Conservation (phyloP, 495 filamentous ascomycete species). For the Thozetella sp. region DNA sequence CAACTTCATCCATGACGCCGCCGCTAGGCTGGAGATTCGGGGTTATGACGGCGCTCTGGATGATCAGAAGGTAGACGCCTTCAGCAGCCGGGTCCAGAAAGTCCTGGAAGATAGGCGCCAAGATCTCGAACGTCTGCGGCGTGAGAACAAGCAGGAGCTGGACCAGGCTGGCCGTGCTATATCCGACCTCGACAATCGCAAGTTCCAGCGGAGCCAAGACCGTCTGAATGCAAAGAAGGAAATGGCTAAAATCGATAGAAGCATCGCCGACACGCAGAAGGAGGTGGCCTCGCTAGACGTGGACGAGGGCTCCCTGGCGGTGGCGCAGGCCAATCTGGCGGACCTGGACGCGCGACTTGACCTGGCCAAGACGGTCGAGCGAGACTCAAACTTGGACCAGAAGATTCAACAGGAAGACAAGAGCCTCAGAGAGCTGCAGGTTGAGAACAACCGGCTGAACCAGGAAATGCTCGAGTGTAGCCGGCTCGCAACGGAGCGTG, state of each 20-base stretch:
- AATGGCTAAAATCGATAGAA: constrained; percentile 69
- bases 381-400: constrained; percentile 65
- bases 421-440: constrained; percentile 67
- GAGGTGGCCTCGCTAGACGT: constrained; percentile 70
- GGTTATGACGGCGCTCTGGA: constrained; percentile 81
- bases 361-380: constrained; percentile 61
- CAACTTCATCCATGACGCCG: constrained; percentile 74
- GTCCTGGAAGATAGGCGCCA: constrained; percentile 76
- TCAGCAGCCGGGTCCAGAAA: constrained; percentile 77
- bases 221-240: constrained; percentile 70
- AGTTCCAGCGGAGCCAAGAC: constrained; percentile 66
- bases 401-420: constrained; percentile 63
- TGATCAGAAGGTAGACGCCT: constrained; percentile 71
- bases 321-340: constrained; percentile 70
- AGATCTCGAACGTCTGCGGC: constrained; percentile 70
- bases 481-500: constrained; percentile 74
- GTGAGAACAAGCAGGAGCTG: constrained; percentile 70
- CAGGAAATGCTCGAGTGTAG: constrained; percentile 80
- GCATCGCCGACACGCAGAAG: constrained; percentile 59
- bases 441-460: constrained; percentile 66
- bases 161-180: constrained; percentile 66
- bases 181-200: constrained; percentile 68
- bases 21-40: constrained; percentile 77
- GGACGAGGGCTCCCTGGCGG: constrained; percentile 80
- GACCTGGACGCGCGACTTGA: constrained; percentile 67